phyloP scores from a whole-genome alignment of 2,329 filamentous ascomycete genomes.

The Aspergillus sp. region DNA sequence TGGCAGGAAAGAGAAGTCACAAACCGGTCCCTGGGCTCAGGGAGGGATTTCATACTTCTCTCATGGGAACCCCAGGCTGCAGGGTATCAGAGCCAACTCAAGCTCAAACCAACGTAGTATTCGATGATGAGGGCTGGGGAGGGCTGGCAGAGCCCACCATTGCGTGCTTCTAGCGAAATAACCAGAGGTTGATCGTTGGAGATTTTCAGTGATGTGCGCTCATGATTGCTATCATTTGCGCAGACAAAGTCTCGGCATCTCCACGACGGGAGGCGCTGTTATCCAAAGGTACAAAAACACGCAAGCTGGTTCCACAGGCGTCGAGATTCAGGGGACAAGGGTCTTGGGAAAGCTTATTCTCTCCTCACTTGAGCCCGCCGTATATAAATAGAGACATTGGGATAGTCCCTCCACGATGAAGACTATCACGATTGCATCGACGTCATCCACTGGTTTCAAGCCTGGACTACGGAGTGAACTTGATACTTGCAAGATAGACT shows the following conservation, averaged over 20 bases:
- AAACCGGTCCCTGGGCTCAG: neutral
- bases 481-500: neutral
- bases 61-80: constrained; percentile 12
- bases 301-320: constrained; percentile 27
- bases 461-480: neutral
- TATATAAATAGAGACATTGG: constrained; percentile 22
- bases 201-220: constrained; percentile 23
- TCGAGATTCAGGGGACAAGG: constrained; percentile 19
- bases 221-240: constrained; percentile 21
- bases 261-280: constrained; percentile 19
- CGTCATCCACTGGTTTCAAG: neutral
- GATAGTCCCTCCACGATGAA: neutral
- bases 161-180: constrained; percentile 15
- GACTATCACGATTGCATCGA: neutral
- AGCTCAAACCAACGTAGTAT: constrained; percentile 10
- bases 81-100: constrained; percentile 7
- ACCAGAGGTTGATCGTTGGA: constrained; percentile 19
- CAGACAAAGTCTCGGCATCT: constrained; percentile 3
- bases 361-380: neutral
- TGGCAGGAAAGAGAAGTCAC: constrained; percentile 8
- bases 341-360: constrained; percentile 23
- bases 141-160: constrained; percentile 15
- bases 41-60: constrained; percentile 16
- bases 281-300: constrained; percentile 24
- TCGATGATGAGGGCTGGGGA: constrained; percentile 7